Evolutionary conservation across 331 rosid genomes (phyloP).

Genomic region (Cucumis variabilis): DNA sequence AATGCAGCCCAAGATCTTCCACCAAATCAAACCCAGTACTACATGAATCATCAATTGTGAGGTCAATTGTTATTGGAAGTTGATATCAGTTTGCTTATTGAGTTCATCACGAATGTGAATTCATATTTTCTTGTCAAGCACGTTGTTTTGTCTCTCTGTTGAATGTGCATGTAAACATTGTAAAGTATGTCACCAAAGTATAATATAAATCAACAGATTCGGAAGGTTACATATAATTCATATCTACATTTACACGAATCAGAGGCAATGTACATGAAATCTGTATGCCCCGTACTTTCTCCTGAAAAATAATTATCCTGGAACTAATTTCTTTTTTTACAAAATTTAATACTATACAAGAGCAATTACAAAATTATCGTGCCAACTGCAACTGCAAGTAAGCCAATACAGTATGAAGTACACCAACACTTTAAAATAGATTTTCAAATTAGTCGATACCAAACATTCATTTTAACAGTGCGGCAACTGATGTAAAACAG

Average conservation of each 20-base stretch:
- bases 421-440: neutral
- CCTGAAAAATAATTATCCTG: neutral
- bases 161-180: conserved; percentile 56
- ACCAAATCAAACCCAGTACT: conserved; percentile 72
- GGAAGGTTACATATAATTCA: neutral
- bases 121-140: conserved; percentile 91
- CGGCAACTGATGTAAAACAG: neutral
- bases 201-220: neutral
- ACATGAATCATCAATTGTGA: conserved; percentile 68
- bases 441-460: neutral
- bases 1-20: conserved; percentile 76
- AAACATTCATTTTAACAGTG: neutral
- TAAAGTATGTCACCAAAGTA: neutral
- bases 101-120: conserved; percentile 81
- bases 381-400: neutral
- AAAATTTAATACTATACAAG: neutral
- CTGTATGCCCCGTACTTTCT: neutral
- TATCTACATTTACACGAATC: neutral
- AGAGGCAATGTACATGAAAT: neutral
- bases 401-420: neutral
- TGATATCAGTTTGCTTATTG: conserved; percentile 76
- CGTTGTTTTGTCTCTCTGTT: conserved; percentile 80
- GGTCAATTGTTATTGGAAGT: conserved; percentile 74
- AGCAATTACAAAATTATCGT: neutral
- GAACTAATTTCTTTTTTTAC: neutral